phyloP scores from a whole-genome alignment of 2,329 filamentous ascomycete species.

The Curvularia sp. region DNA sequence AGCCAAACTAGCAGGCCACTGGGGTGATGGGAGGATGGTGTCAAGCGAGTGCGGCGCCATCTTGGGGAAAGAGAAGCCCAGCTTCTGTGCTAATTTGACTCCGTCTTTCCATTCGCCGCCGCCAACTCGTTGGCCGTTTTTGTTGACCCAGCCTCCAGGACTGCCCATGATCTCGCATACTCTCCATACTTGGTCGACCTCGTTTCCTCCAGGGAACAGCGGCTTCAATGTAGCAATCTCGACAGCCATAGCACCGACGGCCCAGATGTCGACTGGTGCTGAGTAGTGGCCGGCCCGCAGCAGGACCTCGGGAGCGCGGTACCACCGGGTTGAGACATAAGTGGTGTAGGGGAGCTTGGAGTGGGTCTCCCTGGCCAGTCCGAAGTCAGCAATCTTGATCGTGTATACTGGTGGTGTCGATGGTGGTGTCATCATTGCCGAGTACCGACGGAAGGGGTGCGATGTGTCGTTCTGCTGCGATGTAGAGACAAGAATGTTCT shows the following conservation, averaged over 20 bases:
- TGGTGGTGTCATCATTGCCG: slow-evolving; percentile 88
- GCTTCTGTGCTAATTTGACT: slow-evolving; percentile 87
- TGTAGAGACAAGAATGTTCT: slow-evolving; percentile 97
- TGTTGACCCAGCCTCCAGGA: slow-evolving; percentile 97
- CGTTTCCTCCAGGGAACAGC: slow-evolving; percentile 94
- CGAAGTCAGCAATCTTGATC: slow-evolving; percentile 98
- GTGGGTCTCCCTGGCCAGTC: slow-evolving; percentile 94
- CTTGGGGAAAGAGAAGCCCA: slow-evolving; percentile 98
- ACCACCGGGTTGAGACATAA: slow-evolving; percentile 98
- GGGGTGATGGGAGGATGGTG: slow-evolving; percentile 85
- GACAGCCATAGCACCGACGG: slow-evolving; percentile 96
- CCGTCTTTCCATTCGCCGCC: slow-evolving; percentile 98
- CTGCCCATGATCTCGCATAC: slow-evolving; percentile 99
- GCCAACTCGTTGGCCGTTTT: slow-evolving; percentile 82
- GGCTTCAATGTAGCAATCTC: slow-evolving; percentile 97
- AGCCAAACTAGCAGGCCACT: slow-evolving; percentile 87
- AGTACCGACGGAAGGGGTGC: slow-evolving; percentile 91
- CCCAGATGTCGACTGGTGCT: slow-evolving; percentile 98
- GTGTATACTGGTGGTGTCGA: slow-evolving; percentile 93
- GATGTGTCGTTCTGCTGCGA: slow-evolving; percentile 81
- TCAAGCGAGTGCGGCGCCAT: slow-evolving; percentile 99
- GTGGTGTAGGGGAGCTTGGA: slow-evolving; percentile 97
- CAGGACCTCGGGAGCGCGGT: slow-evolving; percentile 89
- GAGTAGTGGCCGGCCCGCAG: slow-evolving; percentile 95
- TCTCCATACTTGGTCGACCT: slow-evolving; percentile 98